Conservation (phyloP, 1,284 basidiomycete genomes). For the Cutaneotrichosporon cyanovorans region DNA sequence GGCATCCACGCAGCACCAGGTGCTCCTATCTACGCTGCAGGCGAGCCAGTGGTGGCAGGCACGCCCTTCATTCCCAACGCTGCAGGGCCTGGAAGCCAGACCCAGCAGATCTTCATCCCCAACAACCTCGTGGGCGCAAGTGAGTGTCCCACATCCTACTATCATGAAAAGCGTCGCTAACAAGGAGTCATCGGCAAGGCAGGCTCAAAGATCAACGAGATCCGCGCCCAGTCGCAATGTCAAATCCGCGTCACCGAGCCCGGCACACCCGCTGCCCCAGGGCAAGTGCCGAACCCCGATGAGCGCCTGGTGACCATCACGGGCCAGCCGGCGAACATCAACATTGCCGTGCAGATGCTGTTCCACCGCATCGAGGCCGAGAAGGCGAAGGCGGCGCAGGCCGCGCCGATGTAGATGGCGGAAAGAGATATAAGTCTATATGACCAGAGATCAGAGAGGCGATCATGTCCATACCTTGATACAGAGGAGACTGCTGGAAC, state of each 20-base stretch:
- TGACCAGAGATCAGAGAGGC: neutral
- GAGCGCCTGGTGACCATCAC: slow-evolving; percentile 91
- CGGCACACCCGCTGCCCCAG: slow-evolving; percentile 53
- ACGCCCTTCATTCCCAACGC: slow-evolving; percentile 2
- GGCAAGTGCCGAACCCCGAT: slow-evolving; percentile 53
- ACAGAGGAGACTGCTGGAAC: no score
- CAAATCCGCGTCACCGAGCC: slow-evolving; percentile 99
- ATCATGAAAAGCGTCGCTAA: neutral
- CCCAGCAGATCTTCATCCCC: slow-evolving; percentile 97
- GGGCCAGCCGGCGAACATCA: slow-evolving; percentile 86
- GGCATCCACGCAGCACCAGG: slow-evolving; percentile 12
- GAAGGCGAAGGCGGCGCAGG: slow-evolving; percentile 19
- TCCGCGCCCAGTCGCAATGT: slow-evolving; percentile 81
- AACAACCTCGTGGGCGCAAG: slow-evolving; percentile 94
- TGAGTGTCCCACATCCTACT: no score
- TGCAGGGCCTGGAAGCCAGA: slow-evolving; percentile 54
- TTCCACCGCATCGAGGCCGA: slow-evolving; percentile 50
- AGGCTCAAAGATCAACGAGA: slow-evolving; percentile 98
- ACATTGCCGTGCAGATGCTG: slow-evolving; percentile 89
- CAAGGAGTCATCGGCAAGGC: slow-evolving; percentile 85
- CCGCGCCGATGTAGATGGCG: neutral
- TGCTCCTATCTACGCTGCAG: slow-evolving; percentile 8
- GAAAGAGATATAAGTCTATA: no score
- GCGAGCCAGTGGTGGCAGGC: slow-evolving; percentile 5
- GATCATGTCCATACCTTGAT: neutral